Conservation (phyloP, 306 rosid species). For the Quercus gilva region DNA sequence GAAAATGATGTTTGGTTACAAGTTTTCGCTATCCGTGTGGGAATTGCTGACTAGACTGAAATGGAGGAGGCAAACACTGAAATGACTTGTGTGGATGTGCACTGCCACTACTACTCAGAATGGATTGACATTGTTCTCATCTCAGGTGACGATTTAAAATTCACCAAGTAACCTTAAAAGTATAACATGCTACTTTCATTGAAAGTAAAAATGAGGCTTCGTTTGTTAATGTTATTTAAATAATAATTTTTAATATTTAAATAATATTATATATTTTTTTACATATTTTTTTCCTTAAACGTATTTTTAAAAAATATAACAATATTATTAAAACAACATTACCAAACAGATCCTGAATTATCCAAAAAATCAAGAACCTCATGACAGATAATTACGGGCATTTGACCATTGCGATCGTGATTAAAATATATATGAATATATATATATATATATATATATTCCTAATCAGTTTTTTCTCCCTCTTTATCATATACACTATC, state of each 20-base stretch:
- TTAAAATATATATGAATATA: background rate
- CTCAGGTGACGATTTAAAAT: background rate
- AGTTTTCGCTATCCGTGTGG: no score
- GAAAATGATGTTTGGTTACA: no score
- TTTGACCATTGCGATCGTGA: no score
- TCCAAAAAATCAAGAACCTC: background rate
- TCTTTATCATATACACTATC: background rate
- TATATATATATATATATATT: background rate
- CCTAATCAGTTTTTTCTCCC: background rate
- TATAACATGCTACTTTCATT: background rate
- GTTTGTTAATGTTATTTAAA: fast-evolving
- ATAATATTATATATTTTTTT: no score
- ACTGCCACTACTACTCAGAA: background rate
- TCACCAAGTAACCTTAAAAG: background rate
- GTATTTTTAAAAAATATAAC: no score
- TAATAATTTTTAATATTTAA: fast-evolving
- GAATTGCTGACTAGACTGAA: no score
- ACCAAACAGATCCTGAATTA: fast-evolving
- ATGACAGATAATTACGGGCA: background rate
- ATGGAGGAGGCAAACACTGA: background rate
- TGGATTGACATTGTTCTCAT: background rate
- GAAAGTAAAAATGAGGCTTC: fast-evolving
- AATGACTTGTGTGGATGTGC: background rate
- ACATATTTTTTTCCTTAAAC: fast-evolving
- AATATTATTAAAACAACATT: no score